Base-by-base conservation (phyloP, 306 rosid genomes). In the Sphenostylis stenocarpa region DNA sequence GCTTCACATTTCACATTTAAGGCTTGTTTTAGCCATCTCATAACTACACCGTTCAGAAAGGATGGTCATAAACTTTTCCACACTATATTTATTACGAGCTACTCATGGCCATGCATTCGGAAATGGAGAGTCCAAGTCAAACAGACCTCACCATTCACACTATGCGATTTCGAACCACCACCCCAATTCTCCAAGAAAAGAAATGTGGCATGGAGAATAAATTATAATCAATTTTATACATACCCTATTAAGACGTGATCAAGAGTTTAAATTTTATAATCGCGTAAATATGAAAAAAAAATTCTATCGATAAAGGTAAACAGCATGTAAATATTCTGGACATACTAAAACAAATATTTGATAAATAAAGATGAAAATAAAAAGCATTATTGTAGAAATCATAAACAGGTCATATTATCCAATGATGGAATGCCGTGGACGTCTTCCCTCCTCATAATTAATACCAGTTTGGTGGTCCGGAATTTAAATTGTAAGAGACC, bases 1-100 rank as follows among this genome's bases (percentile, higher is more conserved):
- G 19, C 4, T 69, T 73, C 69, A 66, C 70, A 64, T 41, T 47
- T 77, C 29, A 23, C 55, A 71, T 78, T 73, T 81, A 77, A 43
- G 45, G 34, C 75, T 72, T 60, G 29, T 70, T 63, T 77, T 19
- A 45, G 70, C 26, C 24, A 38, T 33, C 28, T 63, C 61, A 47
- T 64, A 36, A 47, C 66, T 68, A 41, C 45, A 12, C 47, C 52
- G 21, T 73, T 72, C 19, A 56, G 70, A 67, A 20, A 48, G 33
- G 47, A 58, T 23, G 34, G 66, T 61, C 72, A 60, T 60, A 36
- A 69, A 47, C 77, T 70, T 78, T 53, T 60, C 53, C 20, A 33
- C 21, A 51, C 64, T 21, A 48, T 10, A 39, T 63, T 80, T 13
- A 45, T 23, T 45, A 52, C 17, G 38, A 60, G 11, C 49, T 6